Evolutionary conservation across 2,329 filamentous ascomycete species (phyloP), one percentile per base, ranked within the genome.

Genomic region (Epichloe sibirici): DNA sequence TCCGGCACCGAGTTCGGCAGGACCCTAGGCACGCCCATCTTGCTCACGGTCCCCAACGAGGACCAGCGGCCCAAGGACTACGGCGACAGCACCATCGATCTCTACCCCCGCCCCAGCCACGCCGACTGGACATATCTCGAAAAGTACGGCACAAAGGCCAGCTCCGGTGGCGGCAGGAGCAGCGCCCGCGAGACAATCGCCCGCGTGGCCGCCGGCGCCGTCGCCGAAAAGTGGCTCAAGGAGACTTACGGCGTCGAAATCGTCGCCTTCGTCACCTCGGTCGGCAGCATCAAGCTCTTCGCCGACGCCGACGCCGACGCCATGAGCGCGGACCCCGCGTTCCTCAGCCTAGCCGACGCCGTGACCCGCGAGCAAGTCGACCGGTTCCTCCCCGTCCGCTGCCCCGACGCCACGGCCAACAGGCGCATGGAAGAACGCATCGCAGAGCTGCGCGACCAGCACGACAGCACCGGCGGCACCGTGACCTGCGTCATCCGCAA

Each of bases 121-220:
- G 91, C 93, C 55, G 91, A 97, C 71, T 96, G 86, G 81, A 97
- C 93, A 55, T 97, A 97, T 72, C 77, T 95, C 56, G 88, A 95
- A 69, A 97, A 97, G 74, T 98, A 98, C 69, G 91, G 91, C 53
- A 83, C 94, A 61, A 94, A 94, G 75, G 90, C 93, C 39, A 88
- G 82, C 66, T 90, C 84, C 56, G 91, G 93, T 54, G 91, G 93
- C 61, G 91, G 93, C 51, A 80, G 93, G 57, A 90, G 86, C 66
- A 90, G 85, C 66, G 93, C 93, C n/a, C 78, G 91, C 58, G 91
- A 97, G 77, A 97, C 91, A 11, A 95, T 97, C 65, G 89, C 86
- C 57, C 81, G 91, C 60, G 91, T 97, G 23, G 90, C 91, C 49
- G 90, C 90, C 21, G 90, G 90, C 54, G 87, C 90, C 44, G 89